Evolutionary conservation across 2,329 filamentous ascomycete genomes (phyloP).

Genomic region (Phaeophleospora eucalypticola): DNA sequence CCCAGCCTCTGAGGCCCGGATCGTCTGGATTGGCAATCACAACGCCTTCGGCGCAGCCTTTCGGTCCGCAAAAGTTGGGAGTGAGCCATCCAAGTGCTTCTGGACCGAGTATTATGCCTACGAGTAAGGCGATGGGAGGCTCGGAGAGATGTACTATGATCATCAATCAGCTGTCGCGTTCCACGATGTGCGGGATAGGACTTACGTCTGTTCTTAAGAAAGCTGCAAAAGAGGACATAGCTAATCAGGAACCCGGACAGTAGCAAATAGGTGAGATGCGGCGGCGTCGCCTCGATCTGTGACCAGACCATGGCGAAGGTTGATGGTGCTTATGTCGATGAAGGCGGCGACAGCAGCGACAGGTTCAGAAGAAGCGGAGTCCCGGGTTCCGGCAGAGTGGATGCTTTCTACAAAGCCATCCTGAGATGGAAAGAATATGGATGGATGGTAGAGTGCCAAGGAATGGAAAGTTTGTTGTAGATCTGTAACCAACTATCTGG

Average conservation of each 20-base stretch:
- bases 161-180: no score
- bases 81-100: slow-evolving; percentile 37
- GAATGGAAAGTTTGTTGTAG: no score
- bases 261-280: slow-evolving; percentile 44
- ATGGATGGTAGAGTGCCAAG: no score
- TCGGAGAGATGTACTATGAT: slow-evolving; percentile 39
- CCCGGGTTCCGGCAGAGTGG: no score
- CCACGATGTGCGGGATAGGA: no score
- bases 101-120: slow-evolving; percentile 45
- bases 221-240: slow-evolving; percentile 45
- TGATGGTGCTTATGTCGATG: background rate
- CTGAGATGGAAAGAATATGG: no score
- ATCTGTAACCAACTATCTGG: no score
- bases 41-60: slow-evolving; percentile 12
- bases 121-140: slow-evolving; percentile 45
- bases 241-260: slow-evolving; percentile 44
- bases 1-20: slow-evolving; percentile 35
- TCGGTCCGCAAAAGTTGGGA: slow-evolving; percentile 36
- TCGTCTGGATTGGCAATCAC: slow-evolving; percentile 5
- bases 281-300: slow-evolving; percentile 44
- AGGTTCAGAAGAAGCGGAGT: no score
- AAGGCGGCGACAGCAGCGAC: no score
- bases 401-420: background rate
- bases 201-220: slow-evolving; percentile 46
- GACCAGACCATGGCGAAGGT: slow-evolving; percentile 33